Conservation (phyloP, 2,329 filamentous ascomycete genomes). For the Colletotrichum theobromicola region DNA sequence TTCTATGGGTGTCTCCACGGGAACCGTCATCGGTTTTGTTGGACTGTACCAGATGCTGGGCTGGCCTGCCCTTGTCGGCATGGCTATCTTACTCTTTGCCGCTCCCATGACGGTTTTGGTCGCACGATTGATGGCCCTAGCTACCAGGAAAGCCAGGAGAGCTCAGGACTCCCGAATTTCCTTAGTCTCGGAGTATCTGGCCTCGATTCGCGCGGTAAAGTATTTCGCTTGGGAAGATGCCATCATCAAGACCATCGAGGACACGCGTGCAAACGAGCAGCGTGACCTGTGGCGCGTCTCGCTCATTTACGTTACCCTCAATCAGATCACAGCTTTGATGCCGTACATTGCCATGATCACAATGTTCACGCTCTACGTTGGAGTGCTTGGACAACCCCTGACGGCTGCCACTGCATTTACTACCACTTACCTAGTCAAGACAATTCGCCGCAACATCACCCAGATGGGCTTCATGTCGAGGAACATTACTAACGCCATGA, state of each 20-base stretch:
- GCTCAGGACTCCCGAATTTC: constrained; percentile 63
- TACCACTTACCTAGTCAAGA: constrained; percentile 57
- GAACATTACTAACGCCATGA: constrained; percentile 44
- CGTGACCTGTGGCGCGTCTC: constrained; percentile 59
- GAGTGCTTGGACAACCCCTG: constrained; percentile 50
- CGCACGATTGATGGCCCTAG: constrained; percentile 52
- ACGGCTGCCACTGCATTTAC: constrained; percentile 65
- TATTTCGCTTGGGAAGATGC: constrained; percentile 66
- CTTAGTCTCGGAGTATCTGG: constrained; percentile 61
- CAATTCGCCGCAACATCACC: constrained; percentile 56
- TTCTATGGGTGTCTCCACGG: constrained; percentile 48
- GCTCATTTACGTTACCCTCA: constrained; percentile 50
- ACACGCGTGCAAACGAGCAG: constrained; percentile 56
- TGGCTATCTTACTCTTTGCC: constrained; percentile 49
- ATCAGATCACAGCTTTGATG: constrained; percentile 56
- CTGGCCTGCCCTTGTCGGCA: constrained; percentile 60
- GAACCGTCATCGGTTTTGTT: constrained; percentile 51
- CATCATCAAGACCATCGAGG: constrained; percentile 55
- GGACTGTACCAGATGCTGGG: constrained; percentile 61
- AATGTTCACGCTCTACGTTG: constrained; percentile 59
- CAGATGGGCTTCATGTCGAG: constrained; percentile 52
- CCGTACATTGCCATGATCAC: constrained; percentile 57
- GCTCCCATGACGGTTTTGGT: constrained; percentile 57
- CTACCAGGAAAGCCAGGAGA: constrained; percentile 55
- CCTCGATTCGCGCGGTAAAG: constrained; percentile 63